Evolutionary conservation across 1,284 basidiomycete genomes (phyloP).

Genomic region (Ceratobasidium theobromae): DNA sequence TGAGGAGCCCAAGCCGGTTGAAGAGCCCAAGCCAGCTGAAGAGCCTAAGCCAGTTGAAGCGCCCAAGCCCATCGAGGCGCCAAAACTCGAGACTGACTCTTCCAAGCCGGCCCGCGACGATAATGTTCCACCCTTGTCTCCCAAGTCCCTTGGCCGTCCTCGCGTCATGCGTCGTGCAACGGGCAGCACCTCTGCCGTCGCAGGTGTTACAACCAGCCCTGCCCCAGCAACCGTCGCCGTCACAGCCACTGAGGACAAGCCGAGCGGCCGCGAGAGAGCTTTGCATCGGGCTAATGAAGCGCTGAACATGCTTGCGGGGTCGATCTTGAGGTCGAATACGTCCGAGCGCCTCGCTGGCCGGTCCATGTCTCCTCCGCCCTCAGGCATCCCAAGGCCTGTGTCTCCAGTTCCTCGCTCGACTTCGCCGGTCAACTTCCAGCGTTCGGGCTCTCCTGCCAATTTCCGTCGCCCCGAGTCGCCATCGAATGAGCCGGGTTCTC

Average conservation of each 20-base stretch:
- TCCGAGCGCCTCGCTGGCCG: not conserved
- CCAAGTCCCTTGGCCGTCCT: slow-evolving; percentile 15
- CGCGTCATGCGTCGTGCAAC: slow-evolving; percentile 24
- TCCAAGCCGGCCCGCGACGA: not conserved
- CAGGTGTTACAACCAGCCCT: not conserved
- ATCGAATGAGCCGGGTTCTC: slow-evolving; percentile 1
- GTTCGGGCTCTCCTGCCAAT: not conserved
- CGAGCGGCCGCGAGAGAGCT: not conserved
- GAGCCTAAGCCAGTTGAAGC: not conserved
- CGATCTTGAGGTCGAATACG: not conserved
- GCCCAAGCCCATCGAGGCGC: not conserved
- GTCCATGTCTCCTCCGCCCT: not conserved
- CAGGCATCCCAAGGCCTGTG: not conserved
- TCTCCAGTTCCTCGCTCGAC: not conserved
- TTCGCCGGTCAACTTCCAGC: not conserved
- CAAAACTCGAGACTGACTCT: not conserved
- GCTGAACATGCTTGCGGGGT: not conserved
- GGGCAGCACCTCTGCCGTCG: slow-evolving; percentile 8
- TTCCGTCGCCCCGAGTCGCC: slow-evolving; percentile 1
- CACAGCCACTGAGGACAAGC: not conserved
- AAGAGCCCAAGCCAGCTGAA: not conserved
- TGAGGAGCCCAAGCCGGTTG: not conserved
- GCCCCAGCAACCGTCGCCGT: not conserved
- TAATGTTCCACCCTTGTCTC: not conserved
- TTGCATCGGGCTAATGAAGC: not conserved